These are phyloP conservation scores for Spirogloea muscicola DNA, from an alignment of 139 green algal species.

Conservation along the genomic window DNA sequence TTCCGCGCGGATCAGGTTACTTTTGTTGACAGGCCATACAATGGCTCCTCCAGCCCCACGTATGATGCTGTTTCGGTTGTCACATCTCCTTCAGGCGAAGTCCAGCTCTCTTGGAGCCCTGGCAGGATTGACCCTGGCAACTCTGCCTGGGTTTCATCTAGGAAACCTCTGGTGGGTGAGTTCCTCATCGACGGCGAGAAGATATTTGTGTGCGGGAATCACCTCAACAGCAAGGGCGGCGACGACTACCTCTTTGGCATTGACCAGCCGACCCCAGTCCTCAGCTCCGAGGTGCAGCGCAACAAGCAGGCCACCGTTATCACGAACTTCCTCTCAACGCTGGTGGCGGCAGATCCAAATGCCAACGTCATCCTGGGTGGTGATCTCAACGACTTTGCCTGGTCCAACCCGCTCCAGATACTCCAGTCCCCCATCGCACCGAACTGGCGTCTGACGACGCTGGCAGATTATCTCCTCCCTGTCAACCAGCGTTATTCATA, in stretches of 20 bases:
- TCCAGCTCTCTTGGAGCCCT: not conserved
- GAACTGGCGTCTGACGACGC: not conserved
- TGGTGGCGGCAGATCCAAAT: not conserved
- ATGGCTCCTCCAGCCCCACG: not conserved
- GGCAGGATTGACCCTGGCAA: not conserved
- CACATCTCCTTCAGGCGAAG: not conserved
- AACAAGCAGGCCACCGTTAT: conserved; percentile 3
- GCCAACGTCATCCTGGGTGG: not conserved
- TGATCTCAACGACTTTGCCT: conserved; percentile 4
- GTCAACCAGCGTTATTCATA: not conserved
- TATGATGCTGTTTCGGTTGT: not conserved
- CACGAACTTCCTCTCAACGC: not conserved
- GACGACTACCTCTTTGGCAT: not conserved
- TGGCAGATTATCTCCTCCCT: not conserved
- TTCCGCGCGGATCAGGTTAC: conserved; percentile 1
- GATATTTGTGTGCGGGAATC: not conserved
- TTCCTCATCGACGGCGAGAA: conserved; percentile 11
- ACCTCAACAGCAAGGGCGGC: not conserved
- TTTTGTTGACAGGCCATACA: not conserved
- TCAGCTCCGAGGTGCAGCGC: conserved; percentile 1
- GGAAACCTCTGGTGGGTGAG: conserved; percentile 6
- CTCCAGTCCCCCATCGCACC: too few relatives aligned
- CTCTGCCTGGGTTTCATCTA: not conserved
- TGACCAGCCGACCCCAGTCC: not conserved
- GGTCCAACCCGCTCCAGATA: not conserved